Conservation (phyloP, 164 flowering plant species). For the Cinnamomum micranthum region DNA sequence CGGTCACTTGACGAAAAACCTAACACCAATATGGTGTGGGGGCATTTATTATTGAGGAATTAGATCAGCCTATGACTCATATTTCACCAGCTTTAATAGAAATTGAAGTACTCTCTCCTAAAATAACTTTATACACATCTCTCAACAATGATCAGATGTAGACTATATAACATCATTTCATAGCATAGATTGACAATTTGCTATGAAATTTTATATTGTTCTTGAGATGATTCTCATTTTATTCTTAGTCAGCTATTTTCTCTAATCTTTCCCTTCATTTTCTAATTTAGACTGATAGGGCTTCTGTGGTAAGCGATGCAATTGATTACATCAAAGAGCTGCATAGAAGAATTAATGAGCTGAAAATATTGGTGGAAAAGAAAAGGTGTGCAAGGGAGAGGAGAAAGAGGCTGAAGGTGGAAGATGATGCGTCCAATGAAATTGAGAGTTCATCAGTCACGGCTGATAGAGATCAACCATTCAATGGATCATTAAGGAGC, state of each 20-base stretch:
- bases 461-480: slow-evolving; percentile 42
- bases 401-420: slow-evolving; percentile 52
- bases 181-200: no score
- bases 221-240: neutral
- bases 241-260: neutral
- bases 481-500: slow-evolving; percentile 56
- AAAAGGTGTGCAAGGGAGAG: slow-evolving; percentile 63
- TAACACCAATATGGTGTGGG: no score
- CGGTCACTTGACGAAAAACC: no score
- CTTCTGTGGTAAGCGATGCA: slow-evolving; percentile 81
- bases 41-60: no score
- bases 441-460: slow-evolving; percentile 32
- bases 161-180: no score
- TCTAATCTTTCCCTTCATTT: neutral
- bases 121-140: no score
- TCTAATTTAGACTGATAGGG: slow-evolving; percentile 62
- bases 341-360: slow-evolving; percentile 63
- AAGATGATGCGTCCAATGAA: slow-evolving; percentile 31
- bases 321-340: slow-evolving; percentile 87
- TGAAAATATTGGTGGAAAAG: slow-evolving; percentile 66
- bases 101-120: no score
- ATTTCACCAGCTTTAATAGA: no score
- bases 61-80: no score
- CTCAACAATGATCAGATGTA: no score
- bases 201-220: no score